phyloP scores from a whole-genome alignment of 2,329 filamentous ascomycete genomes.

The Colletotrichum sp. region DNA sequence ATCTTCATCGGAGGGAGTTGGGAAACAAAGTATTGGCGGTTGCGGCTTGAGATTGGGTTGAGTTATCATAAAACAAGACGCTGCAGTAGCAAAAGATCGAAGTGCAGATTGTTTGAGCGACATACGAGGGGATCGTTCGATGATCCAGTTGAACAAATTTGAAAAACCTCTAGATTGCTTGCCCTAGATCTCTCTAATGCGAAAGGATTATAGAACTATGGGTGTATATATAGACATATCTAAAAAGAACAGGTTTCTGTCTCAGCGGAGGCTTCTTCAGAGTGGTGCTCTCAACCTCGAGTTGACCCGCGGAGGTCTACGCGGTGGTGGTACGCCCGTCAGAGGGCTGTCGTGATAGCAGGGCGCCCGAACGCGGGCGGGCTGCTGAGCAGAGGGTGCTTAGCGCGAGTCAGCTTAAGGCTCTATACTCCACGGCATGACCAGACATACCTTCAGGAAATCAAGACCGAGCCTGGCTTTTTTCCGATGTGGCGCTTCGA shows the following conservation, averaged over 20 bases:
- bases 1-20: constrained; percentile 49
- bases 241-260: neutral
- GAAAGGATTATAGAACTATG: too few species aligned
- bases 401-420: accelerated
- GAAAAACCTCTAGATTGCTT: accelerated
- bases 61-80: too few species aligned
- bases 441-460: neutral
- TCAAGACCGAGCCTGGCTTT: neutral
- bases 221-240: too few species aligned
- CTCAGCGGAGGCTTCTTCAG: accelerated
- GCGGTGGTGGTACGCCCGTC: accelerated
- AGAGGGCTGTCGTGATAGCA: neutral
- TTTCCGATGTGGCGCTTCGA: neutral
- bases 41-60: neutral
- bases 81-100: too few species aligned
- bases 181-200: too few species aligned
- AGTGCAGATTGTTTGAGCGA: too few species aligned
- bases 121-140: accelerated
- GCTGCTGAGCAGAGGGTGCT: neutral
- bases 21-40: neutral
- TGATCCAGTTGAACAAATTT: accelerated
- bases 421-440: neutral
- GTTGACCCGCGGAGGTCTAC: accelerated
- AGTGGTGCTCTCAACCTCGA: accelerated
- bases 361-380: neutral